Base-by-base conservation (phyloP, 2,329 filamentous ascomycete genomes). In the Graphilbum sp. region DNA sequence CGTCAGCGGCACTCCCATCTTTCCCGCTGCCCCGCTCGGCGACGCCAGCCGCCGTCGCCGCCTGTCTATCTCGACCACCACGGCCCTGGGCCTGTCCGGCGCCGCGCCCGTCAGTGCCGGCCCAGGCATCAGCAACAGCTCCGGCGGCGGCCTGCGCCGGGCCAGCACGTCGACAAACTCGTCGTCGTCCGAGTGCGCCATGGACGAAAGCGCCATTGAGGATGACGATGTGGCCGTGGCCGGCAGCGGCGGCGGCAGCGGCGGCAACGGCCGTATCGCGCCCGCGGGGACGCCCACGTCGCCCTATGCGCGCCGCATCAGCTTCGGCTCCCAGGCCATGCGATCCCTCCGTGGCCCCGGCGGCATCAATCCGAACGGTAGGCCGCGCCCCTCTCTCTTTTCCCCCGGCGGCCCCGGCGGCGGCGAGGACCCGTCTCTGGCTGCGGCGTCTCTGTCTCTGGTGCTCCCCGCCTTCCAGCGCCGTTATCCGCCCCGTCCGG, bases 261-360 rank as follows among this genome's bases (percentile, higher is more conserved):
- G 8, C 8, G 27, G 21, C 5, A 24, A 24, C 54, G 58, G 37
- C 57, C 58, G 40, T 54, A 63, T 30, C 70, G 66, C 51, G 72
- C 69, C 47, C 9, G 29, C 2, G 16, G 17, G 30, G 17, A 67
- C 69, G 15, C 77, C 83, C 25, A 69, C 64, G 38, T 82, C 80
- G 12, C 83, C 86, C 25, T 88, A 87, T 53, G 72, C 72, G 42
- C 79, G 87, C 48, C 80, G 87, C 42, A 77, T 94, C 64, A 95
- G 87, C 60, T 92, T 94, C 52, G 87, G 88, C 43, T 79, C 80
- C 43, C 75, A 85, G 55, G 82, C 82, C 46, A 66, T 86, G 57
- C 70, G 75, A 49, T 78, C 76, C 58, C 72, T 82, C 49, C 78
- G 76, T 48, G 62, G 63, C 45, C 61, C 63, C 38, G 60, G 61